Evolutionary conservation across 2,329 filamentous ascomycete genomes (phyloP), one percentile per base, ranked within the genome.

Genomic region (Claviceps sp.): DNA sequence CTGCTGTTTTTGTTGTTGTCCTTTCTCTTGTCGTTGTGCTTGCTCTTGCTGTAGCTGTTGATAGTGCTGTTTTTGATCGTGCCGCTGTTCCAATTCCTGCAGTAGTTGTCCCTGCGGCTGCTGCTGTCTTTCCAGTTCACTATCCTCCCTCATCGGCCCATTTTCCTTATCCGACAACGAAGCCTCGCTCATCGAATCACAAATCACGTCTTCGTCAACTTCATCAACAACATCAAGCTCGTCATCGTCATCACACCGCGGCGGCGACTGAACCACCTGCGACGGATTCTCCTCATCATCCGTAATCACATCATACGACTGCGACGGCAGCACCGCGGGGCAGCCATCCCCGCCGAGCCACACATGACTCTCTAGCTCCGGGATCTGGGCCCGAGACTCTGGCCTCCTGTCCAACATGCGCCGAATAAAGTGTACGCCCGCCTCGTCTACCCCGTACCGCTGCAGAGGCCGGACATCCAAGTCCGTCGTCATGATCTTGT

Each of bases 341-440:
- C 56, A 60, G 1, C 56, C 60, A 3, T 55, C 48, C 2, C 64
- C 68, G 0, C 60, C 61, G n/a, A 95, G 73, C 91, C 91, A 97
- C 1, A 77, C 70, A 64, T 93, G 86, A 13, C 70, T 68, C 53
- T 87, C 76, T 51, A 95, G 83, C 49, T 85, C 76, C 5, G 71
- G 65, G 45, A 93, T 82, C 0, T 83, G 87, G 0, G 89, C 87
- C 52, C 91, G 81, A n/a, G 78, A 69, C 52, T 85, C 78, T 1
- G 91, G 89, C 48, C 89, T 81, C n/a, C 81, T 80, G 57, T 89
- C 82, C 4, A 97, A 79, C 79, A 96, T 93, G n/a, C 74, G 73
- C 16, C 72, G 70, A 37, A 97, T 71, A 58, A 95, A 87, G 57
- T 89, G 78, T 47, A 94, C 80, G 11, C 84, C 87, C 2, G 73